phyloP scores from a whole-genome alignment of 129 eudicot species.

The Flaveria trinervia region DNA sequence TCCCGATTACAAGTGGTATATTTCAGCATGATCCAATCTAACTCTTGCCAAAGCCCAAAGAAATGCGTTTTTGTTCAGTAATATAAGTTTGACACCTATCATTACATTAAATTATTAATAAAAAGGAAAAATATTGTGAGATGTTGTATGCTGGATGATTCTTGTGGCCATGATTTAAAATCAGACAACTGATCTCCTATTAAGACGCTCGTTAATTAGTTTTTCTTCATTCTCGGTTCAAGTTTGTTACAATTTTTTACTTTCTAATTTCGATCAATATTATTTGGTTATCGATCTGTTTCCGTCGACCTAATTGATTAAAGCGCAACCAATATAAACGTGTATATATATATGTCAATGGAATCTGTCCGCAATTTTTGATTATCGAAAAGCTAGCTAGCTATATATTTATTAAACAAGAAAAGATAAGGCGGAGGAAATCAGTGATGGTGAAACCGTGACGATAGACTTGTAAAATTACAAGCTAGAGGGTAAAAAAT shows the following conservation, averaged over 20 bases:
- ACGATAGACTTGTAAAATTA: background rate
- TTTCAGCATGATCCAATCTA: too few species aligned
- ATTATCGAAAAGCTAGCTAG: background rate
- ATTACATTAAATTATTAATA: too few species aligned
- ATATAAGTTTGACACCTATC: background rate
- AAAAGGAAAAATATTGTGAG: background rate
- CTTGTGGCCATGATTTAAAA: constrained; percentile 37
- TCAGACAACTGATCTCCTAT: constrained; percentile 34
- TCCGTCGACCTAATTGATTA: background rate
- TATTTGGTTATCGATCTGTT: constrained; percentile 9
- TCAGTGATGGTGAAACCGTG: constrained; percentile 4
- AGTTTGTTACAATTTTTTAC: constrained; percentile 25
- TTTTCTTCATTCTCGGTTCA: constrained; percentile 29
- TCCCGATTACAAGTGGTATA: too few species aligned
- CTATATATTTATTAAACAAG: background rate
- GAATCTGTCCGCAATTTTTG: background rate
- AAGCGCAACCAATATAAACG: too few species aligned
- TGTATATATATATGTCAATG: too few species aligned
- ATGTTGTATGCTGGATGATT: background rate
- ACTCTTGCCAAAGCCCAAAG: too few species aligned
- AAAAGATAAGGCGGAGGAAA: background rate
- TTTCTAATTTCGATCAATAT: background rate
- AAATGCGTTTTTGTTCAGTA: too few species aligned
- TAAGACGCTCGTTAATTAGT: constrained; percentile 33
- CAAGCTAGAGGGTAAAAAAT: constrained; percentile 22